Base-by-base conservation (phyloP, 176 grass and related monocot genomes). In the Phyllostachys edulis region DNA sequence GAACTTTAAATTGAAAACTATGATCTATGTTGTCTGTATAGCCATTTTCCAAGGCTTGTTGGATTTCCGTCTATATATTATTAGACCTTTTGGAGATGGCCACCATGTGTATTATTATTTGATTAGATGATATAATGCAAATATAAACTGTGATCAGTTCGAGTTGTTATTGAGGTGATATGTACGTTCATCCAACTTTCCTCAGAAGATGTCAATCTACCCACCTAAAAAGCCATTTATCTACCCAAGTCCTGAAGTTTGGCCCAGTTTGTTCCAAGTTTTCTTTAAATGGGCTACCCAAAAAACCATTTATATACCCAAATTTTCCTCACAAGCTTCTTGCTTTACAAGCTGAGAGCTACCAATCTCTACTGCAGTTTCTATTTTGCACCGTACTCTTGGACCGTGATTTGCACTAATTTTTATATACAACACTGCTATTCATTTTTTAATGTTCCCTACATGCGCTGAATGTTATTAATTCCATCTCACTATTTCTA, bases 1-100 rank as follows among this genome's bases (percentile, higher is more conserved):
- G 67, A 54, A 56, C 54, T 85, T 71, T 24, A 77, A 39, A 29
- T 78, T 84, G 54, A 55, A 63, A 26, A 51, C 69, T 67, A 51
- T 82, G 9, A 66, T 90, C n/a, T 73, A 37, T 15, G 5, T 26
- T 60, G 38, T 29, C 32, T 70, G 41, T 51, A 45, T 51, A 21
- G 4, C 27, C 17, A 17, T 60, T 64, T 71, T 44, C 13, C 21
- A 52, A 79, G 41, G 24, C 3, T 27, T 65, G 37, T 29, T 60
- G 24, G 27, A 63, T n/a, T 62, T 61, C 6, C 0, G 4, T 54
- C 47, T 29, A 24, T 66, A 26, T 20, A 34, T 54, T 44, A 12
- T 86, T 36, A 54, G 12, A 5, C 24, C 14, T 77, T 77, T 78
- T n/a, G 38, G 60, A 45, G 50, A 68, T 61, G 40, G 13, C n/a